A percentile compares a stretch with the other conserved stretches of the same genome.
phyloP scores from a whole-genome alignment of 2,329 filamentous ascomycete species.

The Botrytis galanthina region DNA sequence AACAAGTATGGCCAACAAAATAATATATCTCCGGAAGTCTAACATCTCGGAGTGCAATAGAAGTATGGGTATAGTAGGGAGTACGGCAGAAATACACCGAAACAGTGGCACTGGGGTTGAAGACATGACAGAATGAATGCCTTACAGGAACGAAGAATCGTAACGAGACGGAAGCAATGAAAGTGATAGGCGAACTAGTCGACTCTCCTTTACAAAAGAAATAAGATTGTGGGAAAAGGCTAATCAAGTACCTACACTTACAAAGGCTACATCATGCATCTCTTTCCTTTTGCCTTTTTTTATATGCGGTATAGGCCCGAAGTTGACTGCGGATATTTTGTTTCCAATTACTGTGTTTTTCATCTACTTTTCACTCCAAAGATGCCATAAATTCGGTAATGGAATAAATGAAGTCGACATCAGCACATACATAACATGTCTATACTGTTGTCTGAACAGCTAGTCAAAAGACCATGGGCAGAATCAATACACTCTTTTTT shows the following conservation, averaged over 20 bases:
- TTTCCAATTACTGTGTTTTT: background rate
- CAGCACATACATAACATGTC: background rate
- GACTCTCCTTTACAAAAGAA: background rate
- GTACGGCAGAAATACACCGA: background rate
- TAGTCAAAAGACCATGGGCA: background rate
- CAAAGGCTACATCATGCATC: background rate
- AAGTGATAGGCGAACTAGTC: background rate
- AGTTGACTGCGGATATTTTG: background rate
- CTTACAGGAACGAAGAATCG: background rate
- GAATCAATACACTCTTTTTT: background rate
- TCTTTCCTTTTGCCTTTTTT: background rate
- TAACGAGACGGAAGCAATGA: background rate
- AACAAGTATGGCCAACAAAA: background rate
- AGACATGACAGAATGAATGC: background rate
- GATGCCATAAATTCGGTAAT: background rate
- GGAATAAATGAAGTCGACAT: background rate
- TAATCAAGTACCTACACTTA: background rate
- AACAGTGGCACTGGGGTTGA: background rate
- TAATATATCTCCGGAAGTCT: background rate
- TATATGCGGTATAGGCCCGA: too few relatives aligned
- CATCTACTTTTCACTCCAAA: background rate
- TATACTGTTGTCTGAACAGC: background rate
- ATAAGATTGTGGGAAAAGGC: background rate
- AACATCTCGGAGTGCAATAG: background rate
- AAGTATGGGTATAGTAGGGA: background rate